A percentile compares a stretch with the other conserved stretches of the same genome.
Conservation (phyloP, 1,139 yeast species). For the Yamadazyma triangularis region DNA sequence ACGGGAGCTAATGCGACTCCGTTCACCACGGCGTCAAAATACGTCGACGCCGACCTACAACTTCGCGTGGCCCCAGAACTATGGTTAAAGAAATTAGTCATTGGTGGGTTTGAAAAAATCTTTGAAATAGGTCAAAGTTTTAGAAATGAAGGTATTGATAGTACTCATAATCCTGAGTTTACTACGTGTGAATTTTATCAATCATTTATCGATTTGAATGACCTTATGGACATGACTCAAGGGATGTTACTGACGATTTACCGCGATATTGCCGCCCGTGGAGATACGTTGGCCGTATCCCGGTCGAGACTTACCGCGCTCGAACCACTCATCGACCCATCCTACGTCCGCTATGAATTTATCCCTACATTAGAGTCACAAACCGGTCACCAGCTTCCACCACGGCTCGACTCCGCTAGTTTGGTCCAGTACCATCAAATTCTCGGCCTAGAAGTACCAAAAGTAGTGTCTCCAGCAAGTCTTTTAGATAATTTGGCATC, state of each 20-base stretch:
- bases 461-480: slow-evolving; percentile 44
- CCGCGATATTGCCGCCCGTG: too few species aligned
- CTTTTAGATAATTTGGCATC: slow-evolving; percentile 66
- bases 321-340: slow-evolving; percentile 11
- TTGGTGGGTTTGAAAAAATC: slow-evolving; percentile 80
- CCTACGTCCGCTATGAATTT: slow-evolving; percentile 47
- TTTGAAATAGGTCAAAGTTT: slow-evolving; percentile 85
- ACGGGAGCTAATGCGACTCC: slow-evolving; percentile 94
- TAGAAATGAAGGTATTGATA: slow-evolving; percentile 94
- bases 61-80: slow-evolving; percentile 91
- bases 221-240: slow-evolving; percentile 66
- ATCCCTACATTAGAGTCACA: slow-evolving; percentile 50
- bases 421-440: slow-evolving; percentile 34
- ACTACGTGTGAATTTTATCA: slow-evolving; percentile 97
- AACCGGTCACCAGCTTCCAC: slow-evolving; percentile 40
- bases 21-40: slow-evolving; percentile 50
- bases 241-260: slow-evolving; percentile 43
- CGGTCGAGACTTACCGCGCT: neutral
- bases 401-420: slow-evolving; percentile 28
- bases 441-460: slow-evolving; percentile 35
- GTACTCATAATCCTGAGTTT: slow-evolving; percentile 98
- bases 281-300: too few species aligned
- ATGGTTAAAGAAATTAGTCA: slow-evolving; percentile 80
- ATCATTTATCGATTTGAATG: slow-evolving; percentile 91
- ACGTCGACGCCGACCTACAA: slow-evolving; percentile 36